Conservation (phyloP, 768 basidiomycete species). For the Suillus discolor region DNA sequence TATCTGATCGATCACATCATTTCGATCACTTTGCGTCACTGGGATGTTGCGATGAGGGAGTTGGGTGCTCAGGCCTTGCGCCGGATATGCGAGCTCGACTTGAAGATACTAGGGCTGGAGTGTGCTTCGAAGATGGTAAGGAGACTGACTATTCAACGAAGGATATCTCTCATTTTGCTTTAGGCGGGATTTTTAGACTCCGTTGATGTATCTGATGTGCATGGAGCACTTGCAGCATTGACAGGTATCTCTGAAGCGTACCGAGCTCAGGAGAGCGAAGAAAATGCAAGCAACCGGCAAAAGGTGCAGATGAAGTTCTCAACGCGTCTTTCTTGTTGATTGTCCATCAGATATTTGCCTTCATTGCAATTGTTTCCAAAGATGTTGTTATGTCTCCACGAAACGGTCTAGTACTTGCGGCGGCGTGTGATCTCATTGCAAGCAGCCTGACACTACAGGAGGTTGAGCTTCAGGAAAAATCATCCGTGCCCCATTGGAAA, state of each 20-base stretch:
- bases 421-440: constrained; percentile 73
- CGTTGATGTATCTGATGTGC: constrained; percentile 69
- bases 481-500: constrained; percentile 63
- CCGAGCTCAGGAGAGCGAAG: constrained; percentile 31
- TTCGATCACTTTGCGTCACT: constrained; percentile 78
- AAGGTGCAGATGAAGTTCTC: constrained; percentile 41
- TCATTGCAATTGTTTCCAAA: constrained; percentile 58
- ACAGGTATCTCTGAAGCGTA: constrained; percentile 72
- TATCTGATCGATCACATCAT: constrained; percentile 74
- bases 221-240: constrained; percentile 79
- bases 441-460: constrained; percentile 62
- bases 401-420: constrained; percentile 70
- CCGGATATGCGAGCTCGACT: constrained; percentile 64
- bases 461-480: constrained; percentile 40
- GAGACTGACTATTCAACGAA: constrained; percentile 15
- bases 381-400: constrained; percentile 62
- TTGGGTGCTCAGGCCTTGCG: constrained; percentile 77
- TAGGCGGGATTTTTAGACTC: constrained; percentile 63
- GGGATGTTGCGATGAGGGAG: constrained; percentile 82
- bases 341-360: constrained; percentile 60
- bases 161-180: constrained; percentile 9
- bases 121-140: constrained; percentile 58
- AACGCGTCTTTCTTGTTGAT: constrained; percentile 3
- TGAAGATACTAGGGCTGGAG: constrained; percentile 51
- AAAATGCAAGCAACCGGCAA: constrained; percentile 39